These are phyloP conservation scores for carrot (Daucus carota) DNA, from an alignment of 129 eudicot species.

Conservation along the genomic window DH1_v3.0 NC_030384.2:31820501-31821000, in stretches of 20 bases:
- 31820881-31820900: neutral
- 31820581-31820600: conserved; percentile 48
- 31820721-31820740: neutral
- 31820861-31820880: neutral
- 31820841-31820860: neutral
- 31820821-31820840: neutral
- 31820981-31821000: neutral
- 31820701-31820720: neutral
- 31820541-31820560: conserved; percentile 86
- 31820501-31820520: conserved; percentile 83
- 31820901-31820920: neutral
- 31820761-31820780: neutral
- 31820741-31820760: neutral
- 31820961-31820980: neutral
- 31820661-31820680: neutral
- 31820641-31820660: neutral
- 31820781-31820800: neutral
- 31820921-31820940: neutral
- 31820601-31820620: conserved; percentile 10
- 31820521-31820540: conserved; percentile 68
- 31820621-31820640: neutral
- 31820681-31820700: neutral
- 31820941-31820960: neutral
- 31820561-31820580: conserved; percentile 96
- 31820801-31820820: neutral